Conservation (phyloP, 371 early-diverging fungal species). For the Saksenaea oblongispora region DNA sequence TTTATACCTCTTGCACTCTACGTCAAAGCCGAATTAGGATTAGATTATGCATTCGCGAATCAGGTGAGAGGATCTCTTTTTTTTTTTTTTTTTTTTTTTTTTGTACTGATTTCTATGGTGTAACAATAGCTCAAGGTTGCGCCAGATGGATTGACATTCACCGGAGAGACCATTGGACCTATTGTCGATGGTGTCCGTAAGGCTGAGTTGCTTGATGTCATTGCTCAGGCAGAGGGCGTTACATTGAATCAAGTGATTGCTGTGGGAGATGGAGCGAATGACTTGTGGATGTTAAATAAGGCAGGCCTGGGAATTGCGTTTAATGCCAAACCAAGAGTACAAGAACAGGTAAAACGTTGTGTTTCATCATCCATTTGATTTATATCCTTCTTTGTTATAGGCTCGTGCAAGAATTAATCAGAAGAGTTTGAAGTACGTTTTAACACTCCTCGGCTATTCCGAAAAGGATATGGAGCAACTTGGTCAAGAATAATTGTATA, state of each 20-base stretch:
- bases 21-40: conserved; percentile 85
- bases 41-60: conserved; percentile 98
- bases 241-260: conserved; percentile 90
- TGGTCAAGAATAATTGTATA: conserved; percentile 8
- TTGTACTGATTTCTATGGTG: conserved; percentile 1
- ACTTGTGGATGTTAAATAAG: conserved; percentile 95
- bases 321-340: conserved; percentile 97
- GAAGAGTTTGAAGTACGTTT: conserved; percentile 79
- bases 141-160: conserved; percentile 77
- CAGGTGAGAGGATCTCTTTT: conserved; percentile 47
- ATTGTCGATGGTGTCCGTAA: conserved; percentile 92
- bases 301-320: conserved; percentile 99
- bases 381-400: conserved; percentile 27
- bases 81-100: conserved; percentile 8
- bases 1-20: conserved; percentile 91
- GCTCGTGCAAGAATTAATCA: conserved; percentile 93
- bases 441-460: conserved; percentile 57
- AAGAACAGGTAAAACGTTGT: conserved; percentile 70
- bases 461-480: conserved; percentile 53
- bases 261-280: conserved; percentile 99
- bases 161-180: conserved; percentile 85
- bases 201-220: conserved; percentile 90
- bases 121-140: conserved; percentile 71
- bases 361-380: not conserved
- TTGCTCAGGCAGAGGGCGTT: conserved; percentile 91